A percentile compares a stretch with the other conserved stretches of the same genome.
Evolutionary conservation across 805 yeast genomes (phyloP).

Genomic region (Wickerhamiella nectarea): DNA sequence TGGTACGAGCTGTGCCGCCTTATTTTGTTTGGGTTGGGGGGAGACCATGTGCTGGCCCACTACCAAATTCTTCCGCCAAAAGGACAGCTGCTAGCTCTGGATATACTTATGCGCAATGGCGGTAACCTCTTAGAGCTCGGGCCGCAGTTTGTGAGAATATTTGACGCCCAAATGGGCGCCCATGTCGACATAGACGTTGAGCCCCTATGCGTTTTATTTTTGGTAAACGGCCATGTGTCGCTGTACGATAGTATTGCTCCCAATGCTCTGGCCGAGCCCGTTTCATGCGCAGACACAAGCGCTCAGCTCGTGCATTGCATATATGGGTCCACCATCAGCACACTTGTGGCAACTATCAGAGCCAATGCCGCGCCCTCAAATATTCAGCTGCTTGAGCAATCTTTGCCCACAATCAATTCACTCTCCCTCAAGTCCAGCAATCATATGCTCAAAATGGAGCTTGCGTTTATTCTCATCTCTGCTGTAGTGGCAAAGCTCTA

Average conservation of each 20-base stretch:
- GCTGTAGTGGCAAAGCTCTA: background rate
- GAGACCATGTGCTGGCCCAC: background rate
- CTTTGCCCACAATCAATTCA: conserved; percentile 1
- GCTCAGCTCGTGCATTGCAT: background rate
- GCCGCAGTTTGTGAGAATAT: background rate
- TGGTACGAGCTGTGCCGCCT: conserved; percentile 1
- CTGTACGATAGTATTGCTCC: no score
- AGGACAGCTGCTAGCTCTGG: conserved; percentile 5
- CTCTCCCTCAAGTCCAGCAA: background rate
- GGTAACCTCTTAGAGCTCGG: background rate
- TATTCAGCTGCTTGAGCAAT: background rate
- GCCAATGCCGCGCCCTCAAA: background rate
- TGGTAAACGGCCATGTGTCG: background rate
- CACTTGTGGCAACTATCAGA: background rate
- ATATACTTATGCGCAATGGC: conserved; percentile 2
- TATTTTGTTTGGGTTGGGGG: background rate
- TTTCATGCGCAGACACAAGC: background rate
- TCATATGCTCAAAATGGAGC: conserved; percentile 4
- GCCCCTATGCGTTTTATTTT: background rate
- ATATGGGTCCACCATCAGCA: background rate
- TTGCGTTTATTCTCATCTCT: background rate
- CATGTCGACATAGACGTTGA: background rate
- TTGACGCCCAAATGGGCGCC: no score
- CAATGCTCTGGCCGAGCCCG: background rate
- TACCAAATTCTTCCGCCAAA: background rate